These are phyloP conservation scores for Otatea glauca DNA, from an alignment of 176 grass and related monocot species.

Conservation along the genomic window DNA sequence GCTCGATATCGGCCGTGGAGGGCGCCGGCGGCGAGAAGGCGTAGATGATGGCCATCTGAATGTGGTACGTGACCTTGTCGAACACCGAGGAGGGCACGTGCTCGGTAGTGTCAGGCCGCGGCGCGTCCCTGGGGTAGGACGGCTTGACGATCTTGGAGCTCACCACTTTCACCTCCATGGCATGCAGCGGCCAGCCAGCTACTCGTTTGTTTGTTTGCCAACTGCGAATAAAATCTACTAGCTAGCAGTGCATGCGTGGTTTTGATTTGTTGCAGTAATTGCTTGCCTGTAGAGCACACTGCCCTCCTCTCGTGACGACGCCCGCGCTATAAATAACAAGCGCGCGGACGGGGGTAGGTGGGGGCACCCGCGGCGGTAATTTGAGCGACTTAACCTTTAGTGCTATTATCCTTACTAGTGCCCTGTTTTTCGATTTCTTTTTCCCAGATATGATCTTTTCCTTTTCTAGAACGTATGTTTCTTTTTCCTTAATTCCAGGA, in stretches of 20 bases:
- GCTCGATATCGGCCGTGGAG: slow-evolving; percentile 47
- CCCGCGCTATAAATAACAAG: slow-evolving; percentile 33
- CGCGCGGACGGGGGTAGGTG: neutral
- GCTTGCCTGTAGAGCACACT: neutral
- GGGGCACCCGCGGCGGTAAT: too few relatives aligned
- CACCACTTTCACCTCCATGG: slow-evolving; percentile 67
- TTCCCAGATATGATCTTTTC: too few relatives aligned
- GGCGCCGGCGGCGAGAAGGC: slow-evolving; percentile 61
- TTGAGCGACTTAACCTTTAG: too few relatives aligned
- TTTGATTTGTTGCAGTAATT: neutral
- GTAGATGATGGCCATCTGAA: slow-evolving; percentile 69
- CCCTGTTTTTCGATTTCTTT: too few relatives aligned
- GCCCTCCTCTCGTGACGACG: neutral
- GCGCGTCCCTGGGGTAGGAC: slow-evolving; percentile 34
- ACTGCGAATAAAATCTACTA: neutral
- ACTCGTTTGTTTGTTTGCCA: neutral
- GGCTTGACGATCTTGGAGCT: slow-evolving; percentile 61
- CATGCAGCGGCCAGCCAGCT: neutral
- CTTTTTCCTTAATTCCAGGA: too few relatives aligned
- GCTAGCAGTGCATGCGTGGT: neutral
- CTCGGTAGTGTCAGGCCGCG: slow-evolving; percentile 10
- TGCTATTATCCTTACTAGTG: too few relatives aligned
- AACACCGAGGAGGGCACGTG: slow-evolving; percentile 58
- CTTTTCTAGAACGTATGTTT: too few relatives aligned
- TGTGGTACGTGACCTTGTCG: slow-evolving; percentile 54